Evolutionary conservation across 1,284 basidiomycete species (phyloP), one percentile per base, ranked within the genome.

Genomic region (Tylopilus sp.): DNA sequence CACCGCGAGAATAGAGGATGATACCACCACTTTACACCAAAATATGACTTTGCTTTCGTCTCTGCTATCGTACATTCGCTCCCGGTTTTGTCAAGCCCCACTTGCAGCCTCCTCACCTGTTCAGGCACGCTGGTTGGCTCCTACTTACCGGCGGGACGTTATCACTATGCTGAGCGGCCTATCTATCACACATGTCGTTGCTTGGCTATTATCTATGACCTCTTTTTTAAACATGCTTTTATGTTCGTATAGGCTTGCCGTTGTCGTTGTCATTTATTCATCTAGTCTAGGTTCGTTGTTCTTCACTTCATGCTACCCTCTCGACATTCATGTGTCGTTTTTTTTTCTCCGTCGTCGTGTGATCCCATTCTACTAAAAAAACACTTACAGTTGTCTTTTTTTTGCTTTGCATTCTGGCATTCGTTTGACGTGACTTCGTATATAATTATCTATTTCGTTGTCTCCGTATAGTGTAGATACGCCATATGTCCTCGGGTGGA

Each of bases 391-490:
- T 55, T 44, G 44, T 49, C 34, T 39, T 36, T 25, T 6, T 48
- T 23, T 23, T 3, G 21, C 6, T 23, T 23, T 23, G 26, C 46
- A 37, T 55, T 53, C 48, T 47, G 35, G 51, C 61, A 58, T 63
- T 59, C 50, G 58, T 66, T 62, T 42, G 29, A 37, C 33, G 42
- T 44, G 38, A 40, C 40, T 59, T 44, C 53, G 44, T 65, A 67
- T 63, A 64, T 68, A 64, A 68, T 68, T 28, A 66, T 58, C 56
- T 65, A 65, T 54, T 38, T 45, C 49, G 41, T 37, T 41, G 48
- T 55, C 37, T 54, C 52, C 18, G 35, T 64, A 23, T 23, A 68
- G 53, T 62, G 56, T 64, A 64, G 56, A 66, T 64, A 13, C 34
- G 51, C 33, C 34, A 26, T 29, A 42, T 43, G 21, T 28, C 47